Base-by-base conservation (phyloP, 2,329 filamentous ascomycete genomes). In the Eutypa lata region DNA sequence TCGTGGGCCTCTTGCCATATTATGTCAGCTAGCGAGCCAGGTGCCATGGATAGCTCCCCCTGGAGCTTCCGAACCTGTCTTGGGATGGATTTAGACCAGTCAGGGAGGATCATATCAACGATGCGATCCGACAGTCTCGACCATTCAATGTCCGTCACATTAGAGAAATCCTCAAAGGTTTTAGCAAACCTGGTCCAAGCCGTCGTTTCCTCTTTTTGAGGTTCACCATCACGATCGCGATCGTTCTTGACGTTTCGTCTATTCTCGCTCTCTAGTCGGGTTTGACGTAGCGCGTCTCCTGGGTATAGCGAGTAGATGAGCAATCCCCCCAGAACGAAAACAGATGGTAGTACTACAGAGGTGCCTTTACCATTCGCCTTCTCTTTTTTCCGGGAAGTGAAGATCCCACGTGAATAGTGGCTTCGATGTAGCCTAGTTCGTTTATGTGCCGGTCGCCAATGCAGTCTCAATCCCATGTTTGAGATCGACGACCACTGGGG, bases 1-100 rank as follows among this genome's bases (percentile, higher is more conserved):
- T 97, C 90, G 53, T 91, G 89, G 1, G 94, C 91, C 63, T 97
- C 93, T 58, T 80, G 78, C 94, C 94, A 97, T 53, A 99, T 94
- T 61, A 97, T 90, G 65, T 95, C 88, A 13, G 93, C 91, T 42
- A 99, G 75, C 0, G 91, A 96, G 1, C 91, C 93, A 0, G 91
- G 89, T 0, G 88, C 84, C 84, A 94, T 88, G 33, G 90, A 94
- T 16, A 97, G 77, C 71, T 97, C 93, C 21, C 83, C 83, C 67
- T 96, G 91, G 33, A 97, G 80, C 69, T 96, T 97, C 55, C 83
- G 80, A 51, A 95, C 75, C 51, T 90, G 91, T 3, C 78, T 86
- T 0, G 92, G 92, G 18, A 97, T 75, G 42, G 83, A 68, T 58
- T 84, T 87, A 33, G 88, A 85, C 93, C 93, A 97, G 42, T 89